A percentile compares a stretch with the other conserved stretches of the same genome.
These are phyloP conservation scores for Nakazawaea ishiwadae DNA, from an alignment of 805 yeast genomes.

Conservation along the genomic window DNA sequence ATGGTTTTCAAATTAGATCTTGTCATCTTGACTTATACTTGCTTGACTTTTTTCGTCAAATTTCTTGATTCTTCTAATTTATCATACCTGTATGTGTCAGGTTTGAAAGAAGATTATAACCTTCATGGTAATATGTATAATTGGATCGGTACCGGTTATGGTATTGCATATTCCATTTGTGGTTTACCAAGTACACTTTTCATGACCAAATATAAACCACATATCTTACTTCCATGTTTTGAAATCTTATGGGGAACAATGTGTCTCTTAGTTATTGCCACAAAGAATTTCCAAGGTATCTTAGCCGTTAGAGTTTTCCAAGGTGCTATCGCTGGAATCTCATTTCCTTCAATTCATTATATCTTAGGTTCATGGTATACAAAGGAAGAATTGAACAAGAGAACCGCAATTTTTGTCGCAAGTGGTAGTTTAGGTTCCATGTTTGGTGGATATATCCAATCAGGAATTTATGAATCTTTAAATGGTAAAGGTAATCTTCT, in stretches of 20 bases:
- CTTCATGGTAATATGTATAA: slow-evolving; percentile 30
- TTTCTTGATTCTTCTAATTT: slow-evolving; percentile 51
- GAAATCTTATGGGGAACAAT: slow-evolving; percentile 13
- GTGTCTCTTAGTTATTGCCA: slow-evolving; percentile 9
- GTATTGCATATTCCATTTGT: slow-evolving; percentile 28
- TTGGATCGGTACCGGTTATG: slow-evolving; percentile 31
- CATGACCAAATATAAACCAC: slow-evolving; percentile 45
- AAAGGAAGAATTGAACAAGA: slow-evolving; percentile 35
- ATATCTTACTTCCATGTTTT: slow-evolving; percentile 11
- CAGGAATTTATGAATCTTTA: slow-evolving; percentile 35
- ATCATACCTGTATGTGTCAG: slow-evolving; percentile 34
- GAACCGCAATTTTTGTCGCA: slow-evolving; percentile 36
- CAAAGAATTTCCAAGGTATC: slow-evolving; percentile 23
- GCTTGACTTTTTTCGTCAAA: slow-evolving; percentile 43
- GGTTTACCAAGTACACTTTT: slow-evolving; percentile 37
- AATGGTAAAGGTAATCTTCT: slow-evolving; percentile 42
- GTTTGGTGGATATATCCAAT: slow-evolving; percentile 39
- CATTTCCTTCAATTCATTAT: slow-evolving; percentile 35
- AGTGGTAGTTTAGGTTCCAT: slow-evolving; percentile 35
- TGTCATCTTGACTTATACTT: slow-evolving; percentile 45
- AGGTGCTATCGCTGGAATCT: slow-evolving; percentile 40
- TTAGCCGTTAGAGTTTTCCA: slow-evolving; percentile 37
- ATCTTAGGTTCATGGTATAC: slow-evolving; percentile 39
- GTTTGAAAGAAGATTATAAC: slow-evolving; percentile 31
- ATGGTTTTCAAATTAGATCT: slow-evolving; percentile 53